Percentiles rank a stretch among this genome's conserved stretches.
Evolutionary conservation across 1,284 basidiomycete species (phyloP).

Genomic region (Coriolopsis trogii): DNA sequence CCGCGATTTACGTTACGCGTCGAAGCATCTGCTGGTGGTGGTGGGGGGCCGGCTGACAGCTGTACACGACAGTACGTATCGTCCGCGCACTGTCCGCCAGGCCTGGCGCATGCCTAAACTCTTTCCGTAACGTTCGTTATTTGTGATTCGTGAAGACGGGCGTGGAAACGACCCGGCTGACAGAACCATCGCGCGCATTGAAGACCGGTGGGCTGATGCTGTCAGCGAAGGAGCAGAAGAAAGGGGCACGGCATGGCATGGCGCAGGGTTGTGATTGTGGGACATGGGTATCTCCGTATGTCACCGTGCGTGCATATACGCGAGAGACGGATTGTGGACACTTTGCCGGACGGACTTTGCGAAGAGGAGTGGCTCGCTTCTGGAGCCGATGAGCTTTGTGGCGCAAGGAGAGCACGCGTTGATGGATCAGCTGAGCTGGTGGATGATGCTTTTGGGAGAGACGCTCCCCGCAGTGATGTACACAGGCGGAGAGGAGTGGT

Average conservation of each 20-base stretch:
- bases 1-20: slow-evolving; percentile 23
- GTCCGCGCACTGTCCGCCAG: slow-evolving; percentile 12
- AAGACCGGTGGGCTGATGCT: slow-evolving; percentile 18
- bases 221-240: slow-evolving; percentile 8
- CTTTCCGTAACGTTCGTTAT: slow-evolving; percentile 21
- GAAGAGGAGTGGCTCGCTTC: slow-evolving; percentile 5
- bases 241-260: slow-evolving; percentile 5
- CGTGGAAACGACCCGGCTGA: slow-evolving; percentile 18
- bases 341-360: not conserved
- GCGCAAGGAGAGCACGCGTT: slow-evolving; percentile 20
- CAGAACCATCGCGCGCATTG: slow-evolving; percentile 8
- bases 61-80: not conserved
- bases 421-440: slow-evolving; percentile 19
- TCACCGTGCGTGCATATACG: slow-evolving; percentile 1
- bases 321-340: no score
- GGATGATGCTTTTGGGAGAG: no score
- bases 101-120: slow-evolving; percentile 11
- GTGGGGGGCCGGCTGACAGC: slow-evolving; percentile 18
- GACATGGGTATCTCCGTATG: slow-evolving; percentile 7
- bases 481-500: no score
- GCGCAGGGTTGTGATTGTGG: no score
- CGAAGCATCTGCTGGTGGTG: slow-evolving; percentile 12
- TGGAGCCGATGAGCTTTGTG: slow-evolving; percentile 21
- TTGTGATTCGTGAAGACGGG: slow-evolving; percentile 15
- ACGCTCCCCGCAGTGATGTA: no score